Conservation (phyloP, 331 rosid species). For the Malus hybrid region DNA sequence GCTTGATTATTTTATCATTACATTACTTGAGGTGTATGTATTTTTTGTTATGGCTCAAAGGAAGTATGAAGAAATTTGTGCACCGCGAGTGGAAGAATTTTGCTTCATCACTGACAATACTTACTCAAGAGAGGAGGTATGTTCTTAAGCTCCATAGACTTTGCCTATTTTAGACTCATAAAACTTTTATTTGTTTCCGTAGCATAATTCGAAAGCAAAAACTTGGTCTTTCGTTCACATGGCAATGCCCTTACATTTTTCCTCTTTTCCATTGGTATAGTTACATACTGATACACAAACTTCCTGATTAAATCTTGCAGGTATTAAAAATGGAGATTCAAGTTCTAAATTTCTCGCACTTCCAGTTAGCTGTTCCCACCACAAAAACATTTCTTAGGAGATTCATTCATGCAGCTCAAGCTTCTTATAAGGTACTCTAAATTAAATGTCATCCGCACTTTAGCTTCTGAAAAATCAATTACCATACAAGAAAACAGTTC, state of each 20-base stretch:
- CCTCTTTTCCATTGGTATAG: not conserved
- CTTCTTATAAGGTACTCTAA: constrained; percentile 51
- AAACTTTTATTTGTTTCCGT: not conserved
- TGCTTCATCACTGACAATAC: constrained; percentile 88
- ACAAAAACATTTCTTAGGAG: constrained; percentile 91
- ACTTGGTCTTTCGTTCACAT: not conserved
- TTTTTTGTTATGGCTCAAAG: constrained; percentile 42
- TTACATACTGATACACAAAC: constrained; percentile 4
- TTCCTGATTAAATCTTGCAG: constrained; percentile 30
- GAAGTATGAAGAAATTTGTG: constrained; percentile 88
- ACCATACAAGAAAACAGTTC: constrained; percentile 1
- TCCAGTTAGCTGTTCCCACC: constrained; percentile 77
- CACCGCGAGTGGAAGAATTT: constrained; percentile 81
- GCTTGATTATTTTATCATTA: not conserved
- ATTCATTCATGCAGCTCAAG: constrained; percentile 75
- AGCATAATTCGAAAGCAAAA: not conserved
- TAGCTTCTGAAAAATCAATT: not conserved
- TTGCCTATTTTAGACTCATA: not conserved
- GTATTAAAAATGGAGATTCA: constrained; percentile 71
- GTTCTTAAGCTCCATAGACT: not conserved
- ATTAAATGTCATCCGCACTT: not conserved
- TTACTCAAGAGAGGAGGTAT: constrained; percentile 77
- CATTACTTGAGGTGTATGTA: constrained; percentile 2
- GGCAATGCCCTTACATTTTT: not conserved
- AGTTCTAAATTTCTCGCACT: constrained; percentile 56